Base-by-base conservation (phyloP, 768 basidiomycete species). In the Leccinum truebloodii region DNA sequence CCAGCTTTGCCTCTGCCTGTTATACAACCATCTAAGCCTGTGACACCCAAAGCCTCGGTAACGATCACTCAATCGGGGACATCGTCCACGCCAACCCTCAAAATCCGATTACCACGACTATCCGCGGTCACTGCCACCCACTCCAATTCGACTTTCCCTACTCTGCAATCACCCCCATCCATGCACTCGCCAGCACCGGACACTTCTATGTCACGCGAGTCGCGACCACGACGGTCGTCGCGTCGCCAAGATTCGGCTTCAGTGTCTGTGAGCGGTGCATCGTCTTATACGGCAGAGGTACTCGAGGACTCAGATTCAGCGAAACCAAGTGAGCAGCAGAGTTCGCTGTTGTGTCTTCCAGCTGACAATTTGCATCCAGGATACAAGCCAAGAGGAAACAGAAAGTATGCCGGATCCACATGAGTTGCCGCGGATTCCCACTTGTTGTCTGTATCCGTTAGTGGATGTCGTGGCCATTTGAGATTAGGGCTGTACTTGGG, bases 31-130 rank as follows among this genome's bases (percentile, higher is more conserved):
- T 20, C 63, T 32, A 65, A 76, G 22, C 74, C 74, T 26, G 58
- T 55, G 51, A 74, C 73, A 35, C 73, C 73, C 35, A 76, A 74
- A 54, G 69, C 73, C n/a, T 73, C 73, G 13, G 66, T 74, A 32
- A 76, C 69, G 1, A 73, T 76, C 60, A 74, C 74, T 13, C 74
- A 74, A 37, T 73, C 73, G 2, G 59, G 60, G 37, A 61, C 69
- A 48, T 75, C 73, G 8, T 65, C 73, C 28, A 74, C 74, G 10
- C 74, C 73, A 46, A 74, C 73, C 20, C 69, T 74, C 28, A 74
- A 75, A 65, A 74, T 74, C 30, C 71, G 73, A 60, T 53, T 74
- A 54, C 73, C 73, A 39, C 71, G 73, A 53, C 54, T 74, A 44
- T 67, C 71, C 24, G 67, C 73, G 28, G 73, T 75, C 28, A 75